phyloP scores from a whole-genome alignment of 192 early-diverging fungal genomes.

The Geranomyces variabilis region DNA sequence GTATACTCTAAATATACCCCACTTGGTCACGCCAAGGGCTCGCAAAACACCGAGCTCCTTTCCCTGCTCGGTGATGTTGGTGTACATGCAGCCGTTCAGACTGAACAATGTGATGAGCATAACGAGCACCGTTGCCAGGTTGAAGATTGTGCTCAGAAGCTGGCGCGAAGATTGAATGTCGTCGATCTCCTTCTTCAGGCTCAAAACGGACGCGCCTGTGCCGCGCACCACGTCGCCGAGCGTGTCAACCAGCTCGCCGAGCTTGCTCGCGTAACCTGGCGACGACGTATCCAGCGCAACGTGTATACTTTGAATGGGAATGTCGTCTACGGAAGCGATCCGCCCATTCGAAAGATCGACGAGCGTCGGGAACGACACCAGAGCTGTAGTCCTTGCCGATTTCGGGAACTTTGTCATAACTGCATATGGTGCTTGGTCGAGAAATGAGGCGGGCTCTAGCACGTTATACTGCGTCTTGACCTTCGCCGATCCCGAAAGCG shows the following conservation, averaged over 20 bases:
- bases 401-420: slow-evolving; percentile 31
- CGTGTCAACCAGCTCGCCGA: neutral
- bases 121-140: slow-evolving; percentile 33
- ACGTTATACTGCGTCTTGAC: slow-evolving; percentile 5
- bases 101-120: slow-evolving; percentile 39
- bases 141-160: slow-evolving; percentile 29
- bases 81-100: slow-evolving; percentile 36
- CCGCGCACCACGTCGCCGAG: neutral
- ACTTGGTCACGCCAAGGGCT: slow-evolving; percentile 26
- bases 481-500: neutral
- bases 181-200: slow-evolving; percentile 18
- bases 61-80: slow-evolving; percentile 37
- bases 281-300: slow-evolving; percentile 18
- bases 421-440: slow-evolving; percentile 14
- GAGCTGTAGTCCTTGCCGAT: slow-evolving; percentile 4
- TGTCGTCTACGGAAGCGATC: slow-evolving; percentile 13
- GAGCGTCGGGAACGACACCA: slow-evolving; percentile 39
- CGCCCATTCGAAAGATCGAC: slow-evolving; percentile 25
- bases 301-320: slow-evolving; percentile 24
- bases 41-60: slow-evolving; percentile 36
- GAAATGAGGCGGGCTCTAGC: slow-evolving; percentile 24
- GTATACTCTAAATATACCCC: slow-evolving; percentile 28
- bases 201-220: neutral
- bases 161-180: slow-evolving; percentile 13
- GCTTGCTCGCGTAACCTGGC: neutral